phyloP scores from a whole-genome alignment of 176 grass and related monocot species.

The Poa pratensis region DNA sequence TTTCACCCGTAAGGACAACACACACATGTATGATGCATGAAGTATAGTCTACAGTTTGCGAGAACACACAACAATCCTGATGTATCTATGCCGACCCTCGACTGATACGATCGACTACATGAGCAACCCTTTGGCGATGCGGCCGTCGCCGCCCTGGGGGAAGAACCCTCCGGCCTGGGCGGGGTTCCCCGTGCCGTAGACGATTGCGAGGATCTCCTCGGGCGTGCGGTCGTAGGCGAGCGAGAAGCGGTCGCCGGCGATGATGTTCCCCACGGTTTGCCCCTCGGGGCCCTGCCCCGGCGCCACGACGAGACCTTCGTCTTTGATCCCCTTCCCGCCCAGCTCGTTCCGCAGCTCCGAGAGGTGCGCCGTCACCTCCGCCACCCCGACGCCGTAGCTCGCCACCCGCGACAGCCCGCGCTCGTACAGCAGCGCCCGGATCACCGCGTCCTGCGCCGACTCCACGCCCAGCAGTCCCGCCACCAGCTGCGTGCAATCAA shows the following conservation, averaged over 20 bases:
- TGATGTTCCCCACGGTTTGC: slow-evolving; percentile 61
- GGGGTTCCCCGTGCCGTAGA: slow-evolving; percentile 70
- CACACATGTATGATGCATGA: slow-evolving; percentile 13
- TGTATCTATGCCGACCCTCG: not conserved
- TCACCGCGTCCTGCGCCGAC: slow-evolving; percentile 90
- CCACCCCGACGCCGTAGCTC: slow-evolving; percentile 63
- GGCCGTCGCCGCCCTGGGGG: slow-evolving; percentile 66
- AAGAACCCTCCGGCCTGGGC: slow-evolving; percentile 75
- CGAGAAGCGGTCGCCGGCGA: slow-evolving; percentile 79
- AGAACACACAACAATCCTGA: not conserved
- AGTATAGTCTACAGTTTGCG: slow-evolving; percentile 26
- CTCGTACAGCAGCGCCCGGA: slow-evolving; percentile 76
- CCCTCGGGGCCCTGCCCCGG: slow-evolving; percentile 60
- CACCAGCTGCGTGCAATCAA: slow-evolving; percentile 56
- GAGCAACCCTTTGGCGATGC: slow-evolving; percentile 53
- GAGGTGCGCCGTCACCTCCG: slow-evolving; percentile 71
- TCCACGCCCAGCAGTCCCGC: slow-evolving; percentile 83
- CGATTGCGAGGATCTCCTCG: slow-evolving; percentile 76
- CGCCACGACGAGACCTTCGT: slow-evolving; percentile 70
- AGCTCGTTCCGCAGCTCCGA: slow-evolving; percentile 73
- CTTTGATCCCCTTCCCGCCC: slow-evolving; percentile 67
- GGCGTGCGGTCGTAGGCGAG: slow-evolving; percentile 72
- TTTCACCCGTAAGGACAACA: not conserved
- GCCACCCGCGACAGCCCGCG: slow-evolving; percentile 45
- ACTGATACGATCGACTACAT: not conserved